phyloP scores from a whole-genome alignment of 768 basidiomycete species.

The Trametes cubensis region DNA sequence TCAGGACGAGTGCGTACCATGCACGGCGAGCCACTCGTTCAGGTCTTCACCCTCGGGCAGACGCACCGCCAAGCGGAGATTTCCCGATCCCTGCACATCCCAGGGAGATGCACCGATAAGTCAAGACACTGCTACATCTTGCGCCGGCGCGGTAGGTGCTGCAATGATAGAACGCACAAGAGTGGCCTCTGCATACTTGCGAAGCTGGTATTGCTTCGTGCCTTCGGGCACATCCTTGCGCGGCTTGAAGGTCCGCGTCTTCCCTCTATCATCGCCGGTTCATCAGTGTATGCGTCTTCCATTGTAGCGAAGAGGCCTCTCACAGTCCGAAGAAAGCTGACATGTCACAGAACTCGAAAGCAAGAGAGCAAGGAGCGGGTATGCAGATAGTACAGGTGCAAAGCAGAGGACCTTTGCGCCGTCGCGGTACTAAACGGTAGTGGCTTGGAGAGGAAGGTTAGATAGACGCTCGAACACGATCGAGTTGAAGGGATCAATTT shows the following conservation, averaged over 20 bases:
- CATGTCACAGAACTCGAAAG: constrained; percentile 45
- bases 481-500: too few species aligned
- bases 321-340: constrained; percentile 89
- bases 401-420: background rate
- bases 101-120: background rate
- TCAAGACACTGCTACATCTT: too few species aligned
- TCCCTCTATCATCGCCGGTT: constrained; percentile 58
- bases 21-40: constrained; percentile 99
- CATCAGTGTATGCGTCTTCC: constrained; percentile 1
- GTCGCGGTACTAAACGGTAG: background rate
- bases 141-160: background rate
- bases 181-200: constrained; percentile 98
- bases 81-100: constrained; percentile 81
- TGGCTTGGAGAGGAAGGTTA: background rate
- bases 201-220: constrained; percentile 95
- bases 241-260: constrained; percentile 95
- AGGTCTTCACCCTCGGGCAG: constrained; percentile 96
- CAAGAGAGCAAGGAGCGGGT: background rate
- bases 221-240: constrained; percentile 94
- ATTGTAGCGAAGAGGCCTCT: constrained; percentile 35
- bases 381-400: background rate
- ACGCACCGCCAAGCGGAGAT: constrained; percentile 87
- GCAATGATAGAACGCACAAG: constrained; percentile 52
- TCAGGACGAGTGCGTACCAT: constrained; percentile 57
- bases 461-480: constrained; percentile 19